Conservation (phyloP, 352 stramenopile species). For the Globisporangium okanoganense region DNA sequence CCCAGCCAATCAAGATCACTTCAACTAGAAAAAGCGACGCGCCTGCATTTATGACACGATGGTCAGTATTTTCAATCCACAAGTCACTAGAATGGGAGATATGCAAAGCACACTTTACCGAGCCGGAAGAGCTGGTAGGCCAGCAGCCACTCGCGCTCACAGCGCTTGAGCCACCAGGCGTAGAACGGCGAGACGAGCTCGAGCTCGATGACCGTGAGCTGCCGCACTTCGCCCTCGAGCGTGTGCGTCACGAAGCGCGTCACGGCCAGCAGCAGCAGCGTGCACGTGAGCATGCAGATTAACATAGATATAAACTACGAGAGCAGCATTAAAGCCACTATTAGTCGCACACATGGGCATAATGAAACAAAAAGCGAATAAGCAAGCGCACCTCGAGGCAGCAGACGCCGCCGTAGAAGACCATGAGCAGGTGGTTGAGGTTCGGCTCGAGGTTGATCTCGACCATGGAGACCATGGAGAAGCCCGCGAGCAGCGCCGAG, state of each 20-base stretch:
- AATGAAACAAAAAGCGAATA: no score
- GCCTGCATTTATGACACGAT: conserved; percentile 13
- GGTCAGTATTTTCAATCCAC: not conserved
- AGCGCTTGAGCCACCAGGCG: conserved; percentile 63
- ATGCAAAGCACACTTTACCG: conserved; percentile 8
- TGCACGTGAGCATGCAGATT: conserved; percentile 66
- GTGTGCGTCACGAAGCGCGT: conserved; percentile 77
- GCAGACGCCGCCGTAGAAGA: conserved; percentile 55
- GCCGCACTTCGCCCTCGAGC: conserved; percentile 62
- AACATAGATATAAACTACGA: conserved; percentile 74
- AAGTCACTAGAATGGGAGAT: not conserved
- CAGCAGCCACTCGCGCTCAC: conserved; percentile 70
- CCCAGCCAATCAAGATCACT: conserved; percentile 53
- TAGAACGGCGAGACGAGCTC: conserved; percentile 69
- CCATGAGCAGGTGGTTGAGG: conserved; percentile 43
- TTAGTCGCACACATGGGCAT: not conserved
- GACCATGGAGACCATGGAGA: conserved; percentile 72
- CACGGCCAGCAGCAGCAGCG: conserved; percentile 62
- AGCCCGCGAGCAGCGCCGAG: conserved; percentile 60
- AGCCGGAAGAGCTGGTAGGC: conserved; percentile 64
- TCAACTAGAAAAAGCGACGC: conserved; percentile 61
- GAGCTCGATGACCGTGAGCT: conserved; percentile 48
- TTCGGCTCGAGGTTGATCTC: conserved; percentile 52
- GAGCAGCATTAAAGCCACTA: not conserved
- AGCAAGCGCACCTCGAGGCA: conserved; percentile 41